Base-by-base conservation (phyloP, 495 filamentous ascomycete genomes). In the Penicillium subrubescens region DNA sequence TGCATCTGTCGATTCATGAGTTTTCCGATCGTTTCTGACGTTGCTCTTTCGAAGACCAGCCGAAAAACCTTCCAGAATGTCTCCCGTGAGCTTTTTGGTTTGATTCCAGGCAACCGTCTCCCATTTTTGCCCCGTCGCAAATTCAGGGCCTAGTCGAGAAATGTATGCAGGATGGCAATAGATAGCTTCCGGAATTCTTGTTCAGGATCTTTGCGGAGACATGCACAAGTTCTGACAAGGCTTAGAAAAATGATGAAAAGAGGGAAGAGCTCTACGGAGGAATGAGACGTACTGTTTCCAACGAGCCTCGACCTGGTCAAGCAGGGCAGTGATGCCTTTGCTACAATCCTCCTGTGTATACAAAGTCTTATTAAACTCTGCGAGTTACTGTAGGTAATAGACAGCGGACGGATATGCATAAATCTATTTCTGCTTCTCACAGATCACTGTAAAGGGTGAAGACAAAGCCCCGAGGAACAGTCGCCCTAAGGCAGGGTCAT, bases 321-420 rank as follows among this genome's bases (percentile, higher is more conserved):
- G 73, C 25, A 76, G 71, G 57, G 60, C 58, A 44, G 65, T 65
- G 51, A 63, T 77, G 37, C 71, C 67, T 63, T 73, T 66, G 8
- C 67, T 64, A 68, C 76, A 77, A 60, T 78, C 71, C 56, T 79
- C 67, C 67, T 78, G 46, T 31, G 64, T 69, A 65, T 78, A 75
- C 52, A 68, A 55, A 7, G 74, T 67, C 71, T 79, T 67, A 59
- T 79, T 65, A 57, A 73, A 76, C 69, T 77, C 68, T 21, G 57
- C 37, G 52, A 76, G 70, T 67, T 74, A 58, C 56, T 75, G 54
- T 46, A 77, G 70, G 62, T 79, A 78, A 62, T 75, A 79, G n/a
- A n/a, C n/a, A n/a, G n/a, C n/a, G n/a, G n/a, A n/a, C n/a, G n/a
- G n/a, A n/a, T n/a, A n/a, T n/a, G n/a, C n/a, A n/a, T n/a, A n/a